Conservation (phyloP, 768 basidiomycete genomes). For the Tulasnella sp. region DNA sequence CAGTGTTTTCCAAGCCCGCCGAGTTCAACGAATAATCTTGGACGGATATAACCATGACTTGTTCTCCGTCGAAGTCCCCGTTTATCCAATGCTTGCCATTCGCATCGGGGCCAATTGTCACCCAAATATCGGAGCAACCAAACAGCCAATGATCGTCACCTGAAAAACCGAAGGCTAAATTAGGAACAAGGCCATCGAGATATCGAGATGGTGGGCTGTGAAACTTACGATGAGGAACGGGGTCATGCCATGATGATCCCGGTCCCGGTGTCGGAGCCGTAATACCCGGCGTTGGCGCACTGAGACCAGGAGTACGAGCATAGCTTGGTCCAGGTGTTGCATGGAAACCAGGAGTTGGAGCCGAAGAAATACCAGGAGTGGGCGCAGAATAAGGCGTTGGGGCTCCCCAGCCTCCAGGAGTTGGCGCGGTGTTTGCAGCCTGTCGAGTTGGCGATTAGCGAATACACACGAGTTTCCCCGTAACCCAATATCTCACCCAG, state of each 20-base stretch:
- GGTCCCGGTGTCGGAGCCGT: constrained; percentile 38
- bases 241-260: constrained; percentile 23
- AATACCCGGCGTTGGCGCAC: constrained; percentile 38
- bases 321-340: constrained; percentile 19
- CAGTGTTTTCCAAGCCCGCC: constrained; percentile 26
- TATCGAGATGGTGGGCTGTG: constrained; percentile 17
- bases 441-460: neutral
- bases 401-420: neutral
- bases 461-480: neutral
- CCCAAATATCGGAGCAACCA: constrained; percentile 31
- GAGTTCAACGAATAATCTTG: constrained; percentile 28
- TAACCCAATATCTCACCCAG: constrained; percentile 7
- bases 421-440: neutral
- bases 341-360: constrained; percentile 26
- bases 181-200: constrained; percentile 15
- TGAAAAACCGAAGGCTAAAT: neutral
- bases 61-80: constrained; percentile 30
- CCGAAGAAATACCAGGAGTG: constrained; percentile 29
- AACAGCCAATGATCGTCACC: constrained; percentile 36
- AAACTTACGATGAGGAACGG: constrained; percentile 12
- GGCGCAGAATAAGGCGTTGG: constrained; percentile 25
- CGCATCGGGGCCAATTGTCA: constrained; percentile 37
- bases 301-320: constrained; percentile 18
- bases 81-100: constrained; percentile 31
- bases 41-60: constrained; percentile 30